Conservation (phyloP, 768 basidiomycete genomes). For the Podaxis mareebaensis region DNA sequence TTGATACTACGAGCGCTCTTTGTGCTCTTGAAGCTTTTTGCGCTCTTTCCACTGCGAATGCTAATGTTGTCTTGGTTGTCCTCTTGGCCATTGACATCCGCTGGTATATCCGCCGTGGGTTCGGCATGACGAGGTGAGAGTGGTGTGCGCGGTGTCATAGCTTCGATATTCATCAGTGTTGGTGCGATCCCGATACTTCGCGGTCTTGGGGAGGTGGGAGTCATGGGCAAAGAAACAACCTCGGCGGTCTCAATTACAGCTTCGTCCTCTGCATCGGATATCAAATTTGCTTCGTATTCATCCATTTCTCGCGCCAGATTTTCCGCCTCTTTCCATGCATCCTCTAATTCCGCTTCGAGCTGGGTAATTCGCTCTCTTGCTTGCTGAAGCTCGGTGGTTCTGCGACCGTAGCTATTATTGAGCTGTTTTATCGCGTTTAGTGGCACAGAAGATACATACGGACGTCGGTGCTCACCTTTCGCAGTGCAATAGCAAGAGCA, state of each 20-base stretch:
- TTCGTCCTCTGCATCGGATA: conserved; percentile 33
- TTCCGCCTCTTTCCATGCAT: conserved; percentile 81
- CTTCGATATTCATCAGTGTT: conserved; percentile 16
- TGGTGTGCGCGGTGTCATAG: conserved; percentile 23
- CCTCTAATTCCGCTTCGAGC: conserved; percentile 71
- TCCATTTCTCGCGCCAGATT: conserved; percentile 73
- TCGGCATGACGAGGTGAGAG: conserved; percentile 19
- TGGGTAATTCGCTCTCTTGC: conserved; percentile 48
- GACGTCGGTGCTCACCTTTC: conserved; percentile 48
- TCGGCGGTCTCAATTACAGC: conserved; percentile 50
- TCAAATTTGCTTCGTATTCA: conserved; percentile 45
- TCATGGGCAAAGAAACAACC: conserved; percentile 38
- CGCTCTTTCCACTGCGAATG: conserved; percentile 24
- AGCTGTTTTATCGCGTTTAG: conserved; percentile 35
- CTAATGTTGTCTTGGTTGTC: conserved; percentile 11
- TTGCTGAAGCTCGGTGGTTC: conserved; percentile 55
- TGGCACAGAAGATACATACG: background rate
- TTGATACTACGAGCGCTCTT: conserved; percentile 31
- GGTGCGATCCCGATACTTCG: conserved; percentile 21
- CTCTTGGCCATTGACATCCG: conserved; percentile 14
- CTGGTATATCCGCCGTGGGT: conserved; percentile 15
- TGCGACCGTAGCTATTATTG: conserved; percentile 70
- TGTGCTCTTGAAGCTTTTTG: conserved; percentile 32
- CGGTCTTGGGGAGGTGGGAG: conserved; percentile 22
- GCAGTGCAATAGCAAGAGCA: conserved; percentile 74